A percentile compares a stretch with the other conserved stretches of the same genome.
These are phyloP conservation scores for Gleditsia sinensis DNA, from an alignment of 306 rosid species.

Conservation along the genomic window DNA sequence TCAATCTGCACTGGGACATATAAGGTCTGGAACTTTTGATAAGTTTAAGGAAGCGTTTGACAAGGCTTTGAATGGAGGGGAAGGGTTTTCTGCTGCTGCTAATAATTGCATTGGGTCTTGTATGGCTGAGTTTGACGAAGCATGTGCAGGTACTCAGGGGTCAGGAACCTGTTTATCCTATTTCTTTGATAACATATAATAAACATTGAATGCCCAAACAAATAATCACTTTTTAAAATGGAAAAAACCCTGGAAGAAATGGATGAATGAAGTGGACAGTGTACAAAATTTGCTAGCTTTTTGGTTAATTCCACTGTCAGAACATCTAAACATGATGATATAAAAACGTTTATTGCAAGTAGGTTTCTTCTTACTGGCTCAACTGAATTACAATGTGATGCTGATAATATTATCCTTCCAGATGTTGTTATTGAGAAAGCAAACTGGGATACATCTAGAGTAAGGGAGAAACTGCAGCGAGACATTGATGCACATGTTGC, in stretches of 20 bases:
- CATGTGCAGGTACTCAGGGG: slow-evolving; percentile 65
- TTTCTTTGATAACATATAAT: slow-evolving; percentile 21
- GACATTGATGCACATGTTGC: slow-evolving; percentile 76
- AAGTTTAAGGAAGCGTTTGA: slow-evolving; percentile 86
- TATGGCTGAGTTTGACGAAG: slow-evolving; percentile 66
- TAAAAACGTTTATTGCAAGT: slow-evolving; percentile 5
- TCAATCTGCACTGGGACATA: slow-evolving; percentile 71
- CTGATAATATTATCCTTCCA: slow-evolving; percentile 47
- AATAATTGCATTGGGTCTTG: slow-evolving; percentile 44
- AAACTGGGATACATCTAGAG: slow-evolving; percentile 80
- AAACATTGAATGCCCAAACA: slow-evolving; percentile 11
- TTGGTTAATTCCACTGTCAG: neutral
- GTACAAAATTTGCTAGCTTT: neutral
- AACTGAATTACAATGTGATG: slow-evolving; percentile 24
- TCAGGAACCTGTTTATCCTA: slow-evolving; percentile 7
- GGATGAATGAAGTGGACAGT: neutral
- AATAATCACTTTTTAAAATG: neutral
- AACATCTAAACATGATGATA: neutral
- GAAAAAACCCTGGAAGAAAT: neutral
- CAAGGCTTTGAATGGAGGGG: slow-evolving; percentile 74
- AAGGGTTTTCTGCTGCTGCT: slow-evolving; percentile 72
- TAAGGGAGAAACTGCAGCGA: slow-evolving; percentile 77
- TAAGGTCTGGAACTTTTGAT: slow-evolving; percentile 64
- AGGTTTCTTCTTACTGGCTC: slow-evolving; percentile 1
- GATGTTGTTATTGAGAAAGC: slow-evolving; percentile 72